A percentile compares a stretch with the other conserved stretches of the same genome.
Evolutionary conservation across 331 rosid species (phyloP).

Genomic region (Stylosanthes scabra): DNA sequence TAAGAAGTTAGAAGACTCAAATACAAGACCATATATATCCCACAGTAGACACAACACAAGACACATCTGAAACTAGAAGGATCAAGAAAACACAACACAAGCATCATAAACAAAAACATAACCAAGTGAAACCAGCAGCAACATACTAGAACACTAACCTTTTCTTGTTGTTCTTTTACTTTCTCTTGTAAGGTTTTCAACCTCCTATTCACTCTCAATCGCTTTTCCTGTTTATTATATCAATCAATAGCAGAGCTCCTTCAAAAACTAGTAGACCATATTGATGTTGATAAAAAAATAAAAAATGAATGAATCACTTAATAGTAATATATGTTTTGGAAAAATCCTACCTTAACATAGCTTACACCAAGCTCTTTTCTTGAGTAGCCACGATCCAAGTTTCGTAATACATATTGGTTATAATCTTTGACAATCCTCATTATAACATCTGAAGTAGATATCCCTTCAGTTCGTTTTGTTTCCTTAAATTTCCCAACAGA

Average conservation of each 20-base stretch:
- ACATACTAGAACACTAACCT: conserved; percentile 52
- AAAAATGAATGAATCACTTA: conserved; percentile 10
- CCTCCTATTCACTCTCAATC: conserved; percentile 84
- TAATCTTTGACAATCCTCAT: conserved; percentile 96
- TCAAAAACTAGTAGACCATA: neutral
- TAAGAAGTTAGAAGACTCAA: no score
- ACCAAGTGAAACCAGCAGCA: no score
- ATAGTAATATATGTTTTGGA: neutral
- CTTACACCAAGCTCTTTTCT: conserved; percentile 97
- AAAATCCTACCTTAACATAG: conserved; percentile 76
- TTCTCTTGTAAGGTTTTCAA: conserved; percentile 87
- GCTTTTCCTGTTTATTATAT: conserved; percentile 66
- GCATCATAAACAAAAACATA: no score
- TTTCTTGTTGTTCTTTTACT: conserved; percentile 94
- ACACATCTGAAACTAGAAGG: no score
- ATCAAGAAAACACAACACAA: no score
- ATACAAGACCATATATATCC: no score
- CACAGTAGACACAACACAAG: no score
- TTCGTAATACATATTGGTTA: conserved; percentile 87
- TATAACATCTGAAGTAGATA: conserved; percentile 86
- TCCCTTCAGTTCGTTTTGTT: conserved; percentile 86
- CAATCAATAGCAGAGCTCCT: conserved; percentile 34
- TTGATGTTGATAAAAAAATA: conserved; percentile 26
- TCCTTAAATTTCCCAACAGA: conserved; percentile 80
- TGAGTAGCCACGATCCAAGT: conserved; percentile 90